Percentiles rank a stretch among this genome's conserved stretches.
Conservation (phyloP, 495 filamentous ascomycete species). For the Parathielavia appendiculata region DNA sequence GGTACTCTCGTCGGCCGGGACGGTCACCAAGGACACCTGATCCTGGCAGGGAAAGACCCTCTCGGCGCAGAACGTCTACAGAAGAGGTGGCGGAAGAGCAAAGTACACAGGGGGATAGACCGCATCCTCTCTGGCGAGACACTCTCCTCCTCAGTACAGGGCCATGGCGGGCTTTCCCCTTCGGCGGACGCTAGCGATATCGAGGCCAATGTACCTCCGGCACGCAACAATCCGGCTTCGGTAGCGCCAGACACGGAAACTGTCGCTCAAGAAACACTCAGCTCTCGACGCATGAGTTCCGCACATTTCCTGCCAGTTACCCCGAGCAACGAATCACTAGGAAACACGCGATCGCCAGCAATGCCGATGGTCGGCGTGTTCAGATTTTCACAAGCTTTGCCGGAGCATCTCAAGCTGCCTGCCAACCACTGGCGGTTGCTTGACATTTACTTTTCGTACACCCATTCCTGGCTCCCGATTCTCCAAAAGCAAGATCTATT, state of each 20-base stretch:
- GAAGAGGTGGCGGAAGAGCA: constrained; percentile 54
- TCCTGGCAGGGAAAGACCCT: constrained; percentile 46
- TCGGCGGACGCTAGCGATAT: constrained; percentile 36
- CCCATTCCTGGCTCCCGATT: constrained; percentile 69
- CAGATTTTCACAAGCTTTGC: background rate
- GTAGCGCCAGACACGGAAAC: background rate
- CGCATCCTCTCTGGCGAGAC: constrained; percentile 45
- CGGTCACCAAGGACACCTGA: constrained; percentile 19
- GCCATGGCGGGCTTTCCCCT: constrained; percentile 30
- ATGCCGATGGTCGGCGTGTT: constrained; percentile 10
- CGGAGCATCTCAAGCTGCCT: constrained; percentile 44
- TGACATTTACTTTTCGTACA: constrained; percentile 68
- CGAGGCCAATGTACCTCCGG: constrained; percentile 23
- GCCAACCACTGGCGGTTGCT: constrained; percentile 59
- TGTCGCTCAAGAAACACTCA: background rate
- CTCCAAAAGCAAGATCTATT: constrained; percentile 62
- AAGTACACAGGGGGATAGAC: constrained; percentile 50
- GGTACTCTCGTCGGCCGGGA: constrained; percentile 28
- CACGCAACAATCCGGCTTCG: background rate
- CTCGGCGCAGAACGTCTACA: constrained; percentile 50
- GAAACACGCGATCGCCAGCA: background rate
- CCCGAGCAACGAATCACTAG: background rate
- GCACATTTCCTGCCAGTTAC: background rate
- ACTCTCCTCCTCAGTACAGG: constrained; percentile 32
- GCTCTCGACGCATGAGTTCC: background rate